Conservation (phyloP, 768 basidiomycete genomes). For the Rhizopogon vinicolor region DNA sequence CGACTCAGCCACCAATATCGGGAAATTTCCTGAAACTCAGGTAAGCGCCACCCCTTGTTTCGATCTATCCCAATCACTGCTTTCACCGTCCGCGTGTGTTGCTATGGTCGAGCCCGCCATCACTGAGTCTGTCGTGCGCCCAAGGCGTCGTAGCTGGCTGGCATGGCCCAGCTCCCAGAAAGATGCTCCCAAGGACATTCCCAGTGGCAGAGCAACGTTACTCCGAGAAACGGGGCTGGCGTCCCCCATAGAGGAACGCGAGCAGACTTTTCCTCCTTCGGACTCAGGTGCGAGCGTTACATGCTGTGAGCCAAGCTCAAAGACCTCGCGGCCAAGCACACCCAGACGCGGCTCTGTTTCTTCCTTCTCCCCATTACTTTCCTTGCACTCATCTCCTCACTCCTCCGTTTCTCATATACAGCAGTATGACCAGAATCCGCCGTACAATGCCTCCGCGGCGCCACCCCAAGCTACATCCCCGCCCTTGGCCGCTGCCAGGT, state of each 20-base stretch:
- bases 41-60: slow-evolving; percentile 22
- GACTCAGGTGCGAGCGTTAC: slow-evolving; percentile 1
- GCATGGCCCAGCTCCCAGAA: slow-evolving; percentile 22
- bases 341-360: slow-evolving; percentile 18
- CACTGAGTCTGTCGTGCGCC: slow-evolving; percentile 5
- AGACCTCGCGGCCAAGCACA: slow-evolving; percentile 16
- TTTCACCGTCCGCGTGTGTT: neutral
- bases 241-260: slow-evolving; percentile 11
- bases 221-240: slow-evolving; percentile 14
- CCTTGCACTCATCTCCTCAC: slow-evolving; percentile 17
- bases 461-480: slow-evolving; percentile 1
- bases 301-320: slow-evolving; percentile 1
- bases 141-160: slow-evolving; percentile 23
- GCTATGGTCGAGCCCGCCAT: slow-evolving; percentile 18
- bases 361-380: slow-evolving; percentile 21
- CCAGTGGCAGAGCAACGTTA: neutral
- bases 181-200: slow-evolving; percentile 12
- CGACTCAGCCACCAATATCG: slow-evolving; percentile 24
- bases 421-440: slow-evolving; percentile 13
- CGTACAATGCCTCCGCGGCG: slow-evolving; percentile 7
- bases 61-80: slow-evolving; percentile 7
- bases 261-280: neutral
- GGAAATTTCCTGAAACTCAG: slow-evolving; percentile 22
- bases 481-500: slow-evolving; percentile 27
- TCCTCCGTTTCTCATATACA: slow-evolving; percentile 11